A percentile compares a stretch with the other conserved stretches of the same genome.
Conservation (phyloP, 2,329 filamentous ascomycete species). For the Cercospora sp. region DNA sequence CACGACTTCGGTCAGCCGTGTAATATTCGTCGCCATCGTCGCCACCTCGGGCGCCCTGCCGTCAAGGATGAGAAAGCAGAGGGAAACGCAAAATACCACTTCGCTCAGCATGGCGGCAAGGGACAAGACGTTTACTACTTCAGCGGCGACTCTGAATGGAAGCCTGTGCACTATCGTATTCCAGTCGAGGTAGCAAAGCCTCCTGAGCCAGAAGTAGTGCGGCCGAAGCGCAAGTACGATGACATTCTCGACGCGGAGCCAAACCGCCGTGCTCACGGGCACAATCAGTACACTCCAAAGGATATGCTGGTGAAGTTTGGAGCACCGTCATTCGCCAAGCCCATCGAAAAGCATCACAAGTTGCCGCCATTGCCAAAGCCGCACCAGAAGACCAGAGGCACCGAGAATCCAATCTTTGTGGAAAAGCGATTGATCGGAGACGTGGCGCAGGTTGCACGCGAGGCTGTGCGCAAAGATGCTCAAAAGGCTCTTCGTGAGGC, state of each 20-base stretch:
- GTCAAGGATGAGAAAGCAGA: conserved; percentile 22
- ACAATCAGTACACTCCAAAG: conserved; percentile 35
- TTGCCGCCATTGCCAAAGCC: conserved; percentile 17
- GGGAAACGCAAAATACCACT: conserved; percentile 26
- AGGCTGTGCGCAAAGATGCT: conserved; percentile 2
- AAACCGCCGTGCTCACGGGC: conserved; percentile 27
- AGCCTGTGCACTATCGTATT: conserved; percentile 28
- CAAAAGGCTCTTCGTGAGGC: not conserved
- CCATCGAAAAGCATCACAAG: conserved; percentile 16
- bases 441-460: conserved; percentile 11
- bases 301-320: conserved; percentile 34
- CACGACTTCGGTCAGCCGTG: conserved; percentile 43
- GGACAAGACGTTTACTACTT: conserved; percentile 31
- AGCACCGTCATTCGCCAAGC: conserved; percentile 26
- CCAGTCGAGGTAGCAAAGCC: not conserved
- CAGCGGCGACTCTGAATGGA: conserved; percentile 32
- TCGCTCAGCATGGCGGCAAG: conserved; percentile 18
- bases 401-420: conserved; percentile 8
- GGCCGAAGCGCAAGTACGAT: conserved; percentile 27
- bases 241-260: conserved; percentile 19
- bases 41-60: conserved; percentile 43
- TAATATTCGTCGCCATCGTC: conserved; percentile 36
- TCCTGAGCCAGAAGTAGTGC: conserved; percentile 8
- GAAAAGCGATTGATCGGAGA: conserved; percentile 15
- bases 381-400: conserved; percentile 1